Percentiles rank a stretch among this genome's conserved stretches.
These are phyloP conservation scores for Penicillium sclerotiorum DNA, from an alignment of 2,329 filamentous ascomycete species.

Conservation along the genomic window DNA sequence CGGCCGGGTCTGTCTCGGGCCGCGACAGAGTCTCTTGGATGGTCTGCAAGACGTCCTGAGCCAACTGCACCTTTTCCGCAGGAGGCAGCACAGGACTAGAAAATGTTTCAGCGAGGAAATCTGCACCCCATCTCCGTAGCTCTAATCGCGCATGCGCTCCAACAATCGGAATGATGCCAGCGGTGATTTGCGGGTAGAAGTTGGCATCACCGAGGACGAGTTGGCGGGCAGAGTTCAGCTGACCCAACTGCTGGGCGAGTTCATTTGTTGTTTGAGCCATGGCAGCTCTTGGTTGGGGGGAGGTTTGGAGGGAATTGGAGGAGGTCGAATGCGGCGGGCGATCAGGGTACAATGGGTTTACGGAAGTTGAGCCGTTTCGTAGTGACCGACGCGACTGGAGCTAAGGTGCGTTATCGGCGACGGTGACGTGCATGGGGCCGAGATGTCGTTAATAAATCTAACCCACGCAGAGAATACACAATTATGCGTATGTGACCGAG, in stretches of 20 bases:
- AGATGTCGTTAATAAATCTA: too few species aligned
- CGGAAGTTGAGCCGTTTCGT: not conserved
- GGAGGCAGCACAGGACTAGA: conserved; percentile 80
- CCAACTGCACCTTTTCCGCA: conserved; percentile 78
- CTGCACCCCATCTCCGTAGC: conserved; percentile 90
- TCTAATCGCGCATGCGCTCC: conserved; percentile 73
- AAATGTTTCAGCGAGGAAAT: conserved; percentile 95
- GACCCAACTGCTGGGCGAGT: conserved; percentile 75
- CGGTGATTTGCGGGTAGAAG: conserved; percentile 90
- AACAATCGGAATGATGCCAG: conserved; percentile 90
- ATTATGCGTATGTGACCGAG: not conserved
- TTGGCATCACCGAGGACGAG: conserved; percentile 83
- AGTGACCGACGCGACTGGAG: too few species aligned
- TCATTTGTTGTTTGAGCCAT: conserved; percentile 61
- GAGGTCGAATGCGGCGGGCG: conserved; percentile 8
- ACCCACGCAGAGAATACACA: too few species aligned
- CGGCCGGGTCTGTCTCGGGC: conserved; percentile 73
- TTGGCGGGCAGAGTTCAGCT: conserved; percentile 87
- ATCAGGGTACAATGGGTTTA: not conserved
- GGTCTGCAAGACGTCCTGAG: conserved; percentile 75
- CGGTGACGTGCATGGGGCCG: conserved; percentile 11
- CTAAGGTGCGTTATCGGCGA: conserved; percentile 7
- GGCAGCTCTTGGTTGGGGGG: conserved; percentile 29
- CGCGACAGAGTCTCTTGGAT: conserved; percentile 71
- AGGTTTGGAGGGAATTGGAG: not conserved